phyloP scores from a whole-genome alignment of 768 basidiomycete species.

The Sporobolomyces phaffii region DNA sequence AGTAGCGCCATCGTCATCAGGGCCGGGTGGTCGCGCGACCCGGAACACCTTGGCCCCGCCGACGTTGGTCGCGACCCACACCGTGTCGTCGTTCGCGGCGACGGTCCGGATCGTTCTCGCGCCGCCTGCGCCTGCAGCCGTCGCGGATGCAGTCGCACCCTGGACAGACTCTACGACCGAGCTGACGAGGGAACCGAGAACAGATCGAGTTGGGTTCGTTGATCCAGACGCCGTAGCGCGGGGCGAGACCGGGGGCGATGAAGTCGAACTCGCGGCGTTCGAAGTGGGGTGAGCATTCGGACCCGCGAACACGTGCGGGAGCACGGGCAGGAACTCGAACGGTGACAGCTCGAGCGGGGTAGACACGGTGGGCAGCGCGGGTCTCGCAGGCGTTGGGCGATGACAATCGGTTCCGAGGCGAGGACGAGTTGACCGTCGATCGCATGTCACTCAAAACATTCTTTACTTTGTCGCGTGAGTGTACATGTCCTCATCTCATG shows the following conservation, averaged over 20 bases:
- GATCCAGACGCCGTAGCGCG: slow-evolving; percentile 23
- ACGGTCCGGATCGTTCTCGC: neutral
- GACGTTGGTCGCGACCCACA: neutral
- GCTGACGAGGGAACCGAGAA: slow-evolving; percentile 1
- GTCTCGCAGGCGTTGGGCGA: too few species aligned
- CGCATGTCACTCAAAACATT: too few species aligned
- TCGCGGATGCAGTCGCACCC: neutral
- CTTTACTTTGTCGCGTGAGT: too few species aligned
- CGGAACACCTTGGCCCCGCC: too few species aligned
- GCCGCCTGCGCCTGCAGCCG: slow-evolving; percentile 53
- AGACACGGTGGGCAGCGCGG: slow-evolving; percentile 22
- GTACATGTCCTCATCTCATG: too few species aligned
- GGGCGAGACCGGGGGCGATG: slow-evolving; percentile 36
- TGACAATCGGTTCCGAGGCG: too few species aligned
- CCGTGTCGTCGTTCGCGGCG: neutral
- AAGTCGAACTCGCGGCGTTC: slow-evolving; percentile 12
- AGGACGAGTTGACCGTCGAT: too few species aligned
- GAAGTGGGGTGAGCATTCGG: slow-evolving; percentile 24
- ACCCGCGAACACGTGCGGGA: slow-evolving; percentile 46
- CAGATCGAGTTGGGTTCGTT: slow-evolving; percentile 4
- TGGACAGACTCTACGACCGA: slow-evolving; percentile 6
- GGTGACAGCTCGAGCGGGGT: slow-evolving; percentile 57
- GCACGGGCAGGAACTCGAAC: slow-evolving; percentile 56
- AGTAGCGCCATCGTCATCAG: too few species aligned
- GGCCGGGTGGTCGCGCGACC: too few species aligned